phyloP scores from a whole-genome alignment of 169 alveolate genomes.

The Prorocentrum cordatum region DNA sequence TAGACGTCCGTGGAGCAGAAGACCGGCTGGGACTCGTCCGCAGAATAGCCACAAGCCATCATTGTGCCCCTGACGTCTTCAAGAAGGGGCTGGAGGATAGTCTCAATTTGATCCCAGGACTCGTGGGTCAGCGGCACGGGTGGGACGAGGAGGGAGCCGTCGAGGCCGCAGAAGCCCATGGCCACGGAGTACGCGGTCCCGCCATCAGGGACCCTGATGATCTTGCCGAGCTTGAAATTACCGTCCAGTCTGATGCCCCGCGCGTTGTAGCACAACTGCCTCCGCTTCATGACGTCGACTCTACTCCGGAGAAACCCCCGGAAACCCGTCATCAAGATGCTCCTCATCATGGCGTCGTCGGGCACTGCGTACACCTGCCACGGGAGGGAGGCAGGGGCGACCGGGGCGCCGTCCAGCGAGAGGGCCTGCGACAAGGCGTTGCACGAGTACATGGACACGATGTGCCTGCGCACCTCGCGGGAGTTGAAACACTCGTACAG shows the following conservation, averaged over 20 bases:
- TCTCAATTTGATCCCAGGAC: background rate
- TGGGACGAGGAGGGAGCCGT: background rate
- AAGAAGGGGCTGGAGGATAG: background rate
- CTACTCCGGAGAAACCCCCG: background rate
- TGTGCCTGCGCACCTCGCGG: too few relatives aligned
- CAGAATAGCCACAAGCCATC: background rate
- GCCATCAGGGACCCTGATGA: background rate
- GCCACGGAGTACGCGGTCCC: background rate
- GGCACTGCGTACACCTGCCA: too few relatives aligned
- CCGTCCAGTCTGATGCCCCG: background rate
- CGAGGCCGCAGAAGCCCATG: background rate
- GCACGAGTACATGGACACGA: too few relatives aligned
- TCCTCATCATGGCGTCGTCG: background rate
- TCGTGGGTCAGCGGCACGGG: background rate
- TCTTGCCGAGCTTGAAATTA: background rate
- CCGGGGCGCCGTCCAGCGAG: too few relatives aligned
- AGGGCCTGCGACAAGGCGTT: too few relatives aligned
- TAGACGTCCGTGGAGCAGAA: background rate
- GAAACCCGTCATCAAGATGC: background rate
- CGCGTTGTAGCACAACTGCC: background rate
- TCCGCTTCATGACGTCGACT: background rate
- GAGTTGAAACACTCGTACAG: too few relatives aligned
- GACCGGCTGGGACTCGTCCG: background rate
- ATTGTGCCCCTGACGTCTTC: background rate
- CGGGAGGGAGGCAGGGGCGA: too few relatives aligned